Evolutionary conservation across 257 asterid genomes (phyloP).

Genomic region (Paulownia fortunei): DNA sequence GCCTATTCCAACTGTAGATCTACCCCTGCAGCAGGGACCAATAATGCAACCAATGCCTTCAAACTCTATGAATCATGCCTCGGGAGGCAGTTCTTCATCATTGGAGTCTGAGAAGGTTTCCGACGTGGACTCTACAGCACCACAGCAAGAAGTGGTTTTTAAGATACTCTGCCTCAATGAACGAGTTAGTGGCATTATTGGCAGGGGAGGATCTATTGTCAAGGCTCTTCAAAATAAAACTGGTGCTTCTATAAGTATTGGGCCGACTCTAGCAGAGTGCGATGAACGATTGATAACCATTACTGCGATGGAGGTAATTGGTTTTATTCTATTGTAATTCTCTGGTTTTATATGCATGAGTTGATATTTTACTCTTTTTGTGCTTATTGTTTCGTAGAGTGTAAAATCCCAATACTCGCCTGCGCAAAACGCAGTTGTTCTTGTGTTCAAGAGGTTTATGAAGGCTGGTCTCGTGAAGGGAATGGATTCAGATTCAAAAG

Average conservation of each 20-base stretch:
- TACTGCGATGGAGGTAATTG: slow-evolving; percentile 65
- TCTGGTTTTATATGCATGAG: slow-evolving; percentile 20
- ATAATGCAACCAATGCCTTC: slow-evolving; percentile 43
- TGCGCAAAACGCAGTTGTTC: slow-evolving; percentile 62
- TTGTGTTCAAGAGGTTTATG: slow-evolving; percentile 55
- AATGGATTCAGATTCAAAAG: slow-evolving; percentile 44
- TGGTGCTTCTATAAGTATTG: slow-evolving; percentile 62
- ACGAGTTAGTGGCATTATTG: slow-evolving; percentile 67
- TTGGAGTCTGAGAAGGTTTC: slow-evolving; percentile 42
- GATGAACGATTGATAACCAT: slow-evolving; percentile 66
- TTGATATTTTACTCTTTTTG: slow-evolving; percentile 26
- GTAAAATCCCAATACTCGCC: slow-evolving; percentile 57
- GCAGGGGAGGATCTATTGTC: slow-evolving; percentile 75
- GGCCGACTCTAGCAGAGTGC: slow-evolving; percentile 54
- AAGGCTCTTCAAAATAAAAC: slow-evolving; percentile 57
- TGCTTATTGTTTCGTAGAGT: slow-evolving; percentile 40
- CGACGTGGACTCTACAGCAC: slow-evolving; percentile 34
- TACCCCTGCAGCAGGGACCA: slow-evolving; percentile 46
- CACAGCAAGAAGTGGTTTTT: slow-evolving; percentile 56
- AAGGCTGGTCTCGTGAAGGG: slow-evolving; percentile 47
- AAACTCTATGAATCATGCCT: slow-evolving; percentile 38
- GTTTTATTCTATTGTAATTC: not conserved
- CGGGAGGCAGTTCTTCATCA: slow-evolving; percentile 32
- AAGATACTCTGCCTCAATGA: slow-evolving; percentile 70
- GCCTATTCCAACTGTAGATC: slow-evolving; percentile 41